phyloP scores from a whole-genome alignment of 176 grass and related monocot species.

The Thinopyrum elongatum region DNA sequence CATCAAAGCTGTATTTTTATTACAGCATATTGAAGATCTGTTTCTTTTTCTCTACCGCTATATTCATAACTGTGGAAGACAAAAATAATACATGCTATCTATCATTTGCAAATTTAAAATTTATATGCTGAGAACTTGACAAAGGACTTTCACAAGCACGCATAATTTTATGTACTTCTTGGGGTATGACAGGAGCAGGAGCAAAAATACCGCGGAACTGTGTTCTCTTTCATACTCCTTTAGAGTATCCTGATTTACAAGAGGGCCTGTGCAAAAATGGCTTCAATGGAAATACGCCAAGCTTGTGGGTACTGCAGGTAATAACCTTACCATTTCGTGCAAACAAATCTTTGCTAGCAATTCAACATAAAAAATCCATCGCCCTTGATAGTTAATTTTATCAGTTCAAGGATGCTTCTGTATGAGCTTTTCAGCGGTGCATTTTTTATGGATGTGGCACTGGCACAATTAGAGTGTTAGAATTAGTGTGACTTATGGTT shows the following conservation, averaged over 20 bases:
- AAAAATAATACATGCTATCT: neutral
- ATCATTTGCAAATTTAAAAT: neutral
- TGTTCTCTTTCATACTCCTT: conserved; percentile 68
- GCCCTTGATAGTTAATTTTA: conserved; percentile 12
- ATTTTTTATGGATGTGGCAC: neutral
- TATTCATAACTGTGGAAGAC: neutral
- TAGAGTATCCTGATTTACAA: conserved; percentile 63
- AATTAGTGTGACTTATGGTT: neutral
- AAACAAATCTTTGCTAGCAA: neutral
- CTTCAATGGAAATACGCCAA: conserved; percentile 64
- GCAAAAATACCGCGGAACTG: conserved; percentile 72
- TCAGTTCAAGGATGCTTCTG: neutral
- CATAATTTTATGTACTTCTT: conserved; percentile 19
- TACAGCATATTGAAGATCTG: neutral
- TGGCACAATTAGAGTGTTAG: neutral
- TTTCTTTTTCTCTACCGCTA: neutral
- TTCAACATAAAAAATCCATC: neutral
- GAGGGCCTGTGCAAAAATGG: conserved; percentile 65
- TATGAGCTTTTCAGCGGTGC: neutral
- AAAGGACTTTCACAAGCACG: conserved; percentile 12
- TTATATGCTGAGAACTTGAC: neutral
- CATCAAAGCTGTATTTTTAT: conserved; percentile 4
- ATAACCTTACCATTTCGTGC: neutral
- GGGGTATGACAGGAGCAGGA: conserved; percentile 55
- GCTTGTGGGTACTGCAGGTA: conserved; percentile 91